These are phyloP conservation scores for Berberis thunbergii DNA, from an alignment of 164 flowering plant genomes.

Conservation along the genomic window DNA sequence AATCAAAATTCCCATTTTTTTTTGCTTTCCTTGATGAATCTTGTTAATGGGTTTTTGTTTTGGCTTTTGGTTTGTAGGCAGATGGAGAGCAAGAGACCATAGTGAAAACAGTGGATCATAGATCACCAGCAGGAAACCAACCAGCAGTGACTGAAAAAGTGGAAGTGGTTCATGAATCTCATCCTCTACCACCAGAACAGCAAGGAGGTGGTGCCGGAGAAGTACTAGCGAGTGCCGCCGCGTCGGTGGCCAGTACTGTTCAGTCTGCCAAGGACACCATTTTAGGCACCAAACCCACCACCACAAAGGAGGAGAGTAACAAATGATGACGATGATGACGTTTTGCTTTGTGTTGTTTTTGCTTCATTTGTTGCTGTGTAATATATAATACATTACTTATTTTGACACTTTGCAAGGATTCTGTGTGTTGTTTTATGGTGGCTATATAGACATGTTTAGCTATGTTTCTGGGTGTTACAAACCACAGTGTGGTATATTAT, in stretches of 20 bases:
- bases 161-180: constrained; percentile 21
- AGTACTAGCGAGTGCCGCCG: constrained; percentile 11
- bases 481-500: too few relatives aligned
- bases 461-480: too few relatives aligned
- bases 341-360: too few relatives aligned
- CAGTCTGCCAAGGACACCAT: constrained; percentile 32
- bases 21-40: too few relatives aligned
- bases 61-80: too few relatives aligned
- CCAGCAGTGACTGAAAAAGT: constrained; percentile 18
- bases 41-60: too few relatives aligned
- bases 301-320: constrained; percentile 10
- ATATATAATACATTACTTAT: too few relatives aligned
- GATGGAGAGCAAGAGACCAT: constrained; percentile 1
- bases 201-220: background rate
- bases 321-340: background rate
- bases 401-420: too few relatives aligned
- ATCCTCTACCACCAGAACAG: background rate
- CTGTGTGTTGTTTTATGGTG: too few relatives aligned
- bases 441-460: too few relatives aligned
- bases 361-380: too few relatives aligned
- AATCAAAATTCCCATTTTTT: too few relatives aligned
- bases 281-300: background rate
- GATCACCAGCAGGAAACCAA: constrained; percentile 20
- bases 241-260: constrained; percentile 15
- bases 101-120: constrained; percentile 34